A percentile compares a stretch with the other conserved stretches of the same genome.
Evolutionary conservation across 2,329 filamentous ascomycete genomes (phyloP).

Genomic region (Pseudogymnoascus sp.): DNA sequence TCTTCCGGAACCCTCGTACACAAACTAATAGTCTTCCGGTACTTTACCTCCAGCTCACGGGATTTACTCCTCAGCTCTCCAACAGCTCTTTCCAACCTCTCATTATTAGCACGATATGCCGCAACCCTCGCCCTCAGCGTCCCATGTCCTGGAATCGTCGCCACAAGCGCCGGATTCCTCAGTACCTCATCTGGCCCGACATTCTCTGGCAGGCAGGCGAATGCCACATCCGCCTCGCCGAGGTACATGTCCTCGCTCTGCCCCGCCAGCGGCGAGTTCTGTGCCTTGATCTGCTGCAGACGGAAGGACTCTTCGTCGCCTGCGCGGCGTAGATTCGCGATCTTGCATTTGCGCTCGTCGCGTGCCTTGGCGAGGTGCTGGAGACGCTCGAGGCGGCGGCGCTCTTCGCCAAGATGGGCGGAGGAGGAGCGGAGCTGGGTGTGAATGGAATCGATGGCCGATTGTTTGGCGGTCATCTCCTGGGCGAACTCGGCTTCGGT

Average conservation of each 20-base stretch:
- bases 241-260: constrained; percentile 41
- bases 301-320: constrained; percentile 59
- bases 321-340: constrained; percentile 68
- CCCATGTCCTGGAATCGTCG: constrained; percentile 46
- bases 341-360: constrained; percentile 59
- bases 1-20: constrained; percentile 74
- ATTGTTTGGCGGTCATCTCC: constrained; percentile 76
- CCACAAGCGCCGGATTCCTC: constrained; percentile 16
- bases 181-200: constrained; percentile 16
- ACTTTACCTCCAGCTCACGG: constrained; percentile 77
- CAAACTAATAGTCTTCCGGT: constrained; percentile 76
- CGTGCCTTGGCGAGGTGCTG: constrained; percentile 56
- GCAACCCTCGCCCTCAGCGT: constrained; percentile 60
- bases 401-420: constrained; percentile 67
- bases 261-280: constrained; percentile 26
- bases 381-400: constrained; percentile 63
- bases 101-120: constrained; percentile 63
- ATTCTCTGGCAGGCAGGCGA: constrained; percentile 11
- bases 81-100: constrained; percentile 58
- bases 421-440: constrained; percentile 73
- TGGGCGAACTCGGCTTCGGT: constrained; percentile 71
- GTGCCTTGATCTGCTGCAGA: constrained; percentile 40
- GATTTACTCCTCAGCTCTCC: constrained; percentile 68
- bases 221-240: constrained; percentile 29
- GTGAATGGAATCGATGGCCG: constrained; percentile 74